Percentiles rank a stretch among this genome's conserved stretches.
These are phyloP conservation scores for Monosporozyma siamensis DNA, from an alignment of 805 yeast genomes.

Conservation along the genomic window DNA sequence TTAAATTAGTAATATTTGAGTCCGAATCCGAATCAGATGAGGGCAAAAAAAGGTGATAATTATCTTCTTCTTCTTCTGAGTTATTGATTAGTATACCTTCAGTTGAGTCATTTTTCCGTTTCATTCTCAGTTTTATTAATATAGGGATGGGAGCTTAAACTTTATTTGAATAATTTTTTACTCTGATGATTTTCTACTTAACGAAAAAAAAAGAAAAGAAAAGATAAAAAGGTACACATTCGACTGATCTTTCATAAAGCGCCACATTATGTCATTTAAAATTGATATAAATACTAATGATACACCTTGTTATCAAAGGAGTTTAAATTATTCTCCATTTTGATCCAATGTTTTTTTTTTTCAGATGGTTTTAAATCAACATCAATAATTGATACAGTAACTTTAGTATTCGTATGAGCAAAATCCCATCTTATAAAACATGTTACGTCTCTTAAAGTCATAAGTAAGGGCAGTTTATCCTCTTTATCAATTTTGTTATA, in stretches of 20 bases:
- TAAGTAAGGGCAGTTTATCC: conserved; percentile 20
- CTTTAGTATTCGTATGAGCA: not conserved
- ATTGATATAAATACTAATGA: not conserved
- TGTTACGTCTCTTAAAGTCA: conserved; percentile 34
- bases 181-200: no score
- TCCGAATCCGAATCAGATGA: not conserved
- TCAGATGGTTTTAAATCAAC: conserved; percentile 42
- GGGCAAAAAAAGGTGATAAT: not conserved
- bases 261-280: no score
- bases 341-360: conserved; percentile 42
- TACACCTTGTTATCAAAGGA: not conserved
- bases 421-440: conserved; percentile 25
- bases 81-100: not conserved
- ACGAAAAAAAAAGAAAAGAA: no score
- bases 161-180: no score
- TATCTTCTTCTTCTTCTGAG: conserved; percentile 1
- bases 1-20: not conserved
- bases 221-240: no score
- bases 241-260: no score
- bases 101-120: not conserved
- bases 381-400: conserved; percentile 34
- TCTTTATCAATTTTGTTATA: not conserved
- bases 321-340: conserved; percentile 15
- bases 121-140: no score
- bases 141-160: no score